phyloP scores from a whole-genome alignment of 2,329 filamentous ascomycete genomes.

The Penicillium sp. region DNA sequence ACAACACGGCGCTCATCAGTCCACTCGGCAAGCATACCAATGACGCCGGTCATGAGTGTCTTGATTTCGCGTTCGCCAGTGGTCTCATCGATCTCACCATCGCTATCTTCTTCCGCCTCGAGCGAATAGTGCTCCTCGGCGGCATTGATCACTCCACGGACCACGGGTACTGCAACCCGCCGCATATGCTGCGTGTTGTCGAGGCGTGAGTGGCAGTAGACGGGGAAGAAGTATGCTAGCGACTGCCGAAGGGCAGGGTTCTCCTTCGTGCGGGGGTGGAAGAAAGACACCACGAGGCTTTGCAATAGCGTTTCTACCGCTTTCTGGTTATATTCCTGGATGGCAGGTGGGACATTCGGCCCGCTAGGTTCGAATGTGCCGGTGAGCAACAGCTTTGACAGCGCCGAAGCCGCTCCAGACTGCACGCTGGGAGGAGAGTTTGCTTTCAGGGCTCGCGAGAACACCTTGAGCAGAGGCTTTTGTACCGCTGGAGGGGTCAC shows the following conservation, averaged over 20 bases:
- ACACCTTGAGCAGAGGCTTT: conserved; percentile 76
- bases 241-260: conserved; percentile 84
- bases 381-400: conserved; percentile 82
- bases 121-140: conserved; percentile 66
- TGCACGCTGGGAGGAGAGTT: conserved; percentile 71
- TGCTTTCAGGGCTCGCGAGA: conserved; percentile 75
- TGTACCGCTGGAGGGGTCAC: conserved; percentile 48
- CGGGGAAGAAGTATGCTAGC: conserved; percentile 88
- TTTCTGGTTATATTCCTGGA: conserved; percentile 51
- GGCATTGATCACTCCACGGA: conserved; percentile 65
- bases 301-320: conserved; percentile 73
- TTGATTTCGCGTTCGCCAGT: conserved; percentile 64
- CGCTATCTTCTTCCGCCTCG: conserved; percentile 71
- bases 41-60: conserved; percentile 68
- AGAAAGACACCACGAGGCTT: conserved; percentile 81
- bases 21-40: conserved; percentile 83
- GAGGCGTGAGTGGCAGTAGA: conserved; percentile 82
- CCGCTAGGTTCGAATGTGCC: conserved; percentile 59
- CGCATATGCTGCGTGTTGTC: conserved; percentile 84
- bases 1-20: conserved; percentile 81
- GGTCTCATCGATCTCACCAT: conserved; percentile 69
- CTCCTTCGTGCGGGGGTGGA: conserved; percentile 74
- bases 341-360: conserved; percentile 54
- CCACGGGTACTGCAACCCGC: conserved; percentile 66
- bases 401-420: conserved; percentile 73